These are phyloP conservation scores for Pseudogymnoascus verrucosus DNA, from an alignment of 2,329 filamentous ascomycete species.

Conservation along the genomic window DNA sequence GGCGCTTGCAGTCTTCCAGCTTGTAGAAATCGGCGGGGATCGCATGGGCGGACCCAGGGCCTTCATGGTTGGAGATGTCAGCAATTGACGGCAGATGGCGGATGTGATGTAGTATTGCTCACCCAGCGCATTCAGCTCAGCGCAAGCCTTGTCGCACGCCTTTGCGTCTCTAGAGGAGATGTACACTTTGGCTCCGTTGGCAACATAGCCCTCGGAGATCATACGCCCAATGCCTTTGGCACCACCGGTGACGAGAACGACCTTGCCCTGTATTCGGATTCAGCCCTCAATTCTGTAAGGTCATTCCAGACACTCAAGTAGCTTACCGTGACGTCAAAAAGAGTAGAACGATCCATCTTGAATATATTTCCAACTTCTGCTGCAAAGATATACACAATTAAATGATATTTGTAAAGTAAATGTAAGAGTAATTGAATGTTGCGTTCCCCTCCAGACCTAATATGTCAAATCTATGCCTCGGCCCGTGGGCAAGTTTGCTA, in stretches of 20 bases:
- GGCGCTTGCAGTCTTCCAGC: constrained; percentile 48
- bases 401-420: background rate
- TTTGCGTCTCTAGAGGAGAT: constrained; percentile 59
- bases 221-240: constrained; percentile 59
- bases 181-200: constrained; percentile 60
- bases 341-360: constrained; percentile 44
- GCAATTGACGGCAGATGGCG: background rate
- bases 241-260: constrained; percentile 50
- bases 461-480: constrained; percentile 4
- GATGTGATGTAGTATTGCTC: constrained; percentile 16
- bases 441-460: background rate
- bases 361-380: background rate
- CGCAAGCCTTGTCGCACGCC: constrained; percentile 49
- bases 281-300: constrained; percentile 1
- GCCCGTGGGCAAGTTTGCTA: background rate
- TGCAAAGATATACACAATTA: background rate
- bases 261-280: constrained; percentile 37
- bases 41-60: constrained; percentile 47
- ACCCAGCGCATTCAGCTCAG: constrained; percentile 47
- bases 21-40: constrained; percentile 55
- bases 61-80: constrained; percentile 13
- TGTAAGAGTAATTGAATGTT: background rate
- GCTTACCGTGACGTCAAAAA: constrained; percentile 53
- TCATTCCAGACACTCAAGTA: background rate
- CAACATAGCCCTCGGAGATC: constrained; percentile 59